Percentiles rank a stretch among this genome's conserved stretches.
Conservation (phyloP, 495 filamentous ascomycete species). For the Aspergillus mulundensis region DNA sequence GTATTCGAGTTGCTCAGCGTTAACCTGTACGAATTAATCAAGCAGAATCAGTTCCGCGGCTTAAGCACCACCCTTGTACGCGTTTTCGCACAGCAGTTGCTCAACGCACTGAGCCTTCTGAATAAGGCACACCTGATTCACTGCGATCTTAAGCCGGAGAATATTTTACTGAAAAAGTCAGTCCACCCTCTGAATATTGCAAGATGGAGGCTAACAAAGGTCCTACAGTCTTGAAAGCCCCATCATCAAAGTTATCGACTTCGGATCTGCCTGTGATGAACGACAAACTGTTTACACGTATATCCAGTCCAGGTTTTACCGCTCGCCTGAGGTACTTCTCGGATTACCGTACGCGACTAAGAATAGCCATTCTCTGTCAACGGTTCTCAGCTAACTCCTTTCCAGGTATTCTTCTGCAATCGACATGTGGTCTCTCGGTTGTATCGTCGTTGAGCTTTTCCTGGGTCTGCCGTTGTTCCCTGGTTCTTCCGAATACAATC, state of each 20-base stretch:
- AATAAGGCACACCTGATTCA: conserved; percentile 98
- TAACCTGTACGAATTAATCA: conserved; percentile 98
- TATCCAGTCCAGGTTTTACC: conserved; percentile 97
- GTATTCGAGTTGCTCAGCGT: conserved; percentile 97
- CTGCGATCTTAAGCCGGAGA: conserved; percentile 98
- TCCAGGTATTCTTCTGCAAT: conserved; percentile 92
- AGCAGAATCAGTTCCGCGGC: conserved; percentile 98
- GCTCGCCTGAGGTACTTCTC: conserved; percentile 92
- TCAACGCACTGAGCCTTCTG: conserved; percentile 86
- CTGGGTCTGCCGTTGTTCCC: conserved; percentile 93
- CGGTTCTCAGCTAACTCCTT: neutral
- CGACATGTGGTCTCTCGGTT: conserved; percentile 99
- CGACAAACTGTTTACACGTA: conserved; percentile 99
- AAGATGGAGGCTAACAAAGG: conserved; percentile 2
- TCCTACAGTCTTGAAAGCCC: conserved; percentile 78
- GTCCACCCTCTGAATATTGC: conserved; percentile 16
- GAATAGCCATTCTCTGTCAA: neutral
- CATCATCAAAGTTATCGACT: conserved; percentile 99
- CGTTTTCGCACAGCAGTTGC: conserved; percentile 94
- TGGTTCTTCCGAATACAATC: conserved; percentile 98
- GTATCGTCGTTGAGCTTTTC: conserved; percentile 98
- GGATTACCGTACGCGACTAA: conserved; percentile 66
- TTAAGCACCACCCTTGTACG: conserved; percentile 95
- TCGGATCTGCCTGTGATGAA: conserved; percentile 97
- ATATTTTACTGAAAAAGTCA: conserved; percentile 94